Base-by-base conservation (phyloP, 1,139 yeast genomes). In the Starmera stellimalicola region DNA sequence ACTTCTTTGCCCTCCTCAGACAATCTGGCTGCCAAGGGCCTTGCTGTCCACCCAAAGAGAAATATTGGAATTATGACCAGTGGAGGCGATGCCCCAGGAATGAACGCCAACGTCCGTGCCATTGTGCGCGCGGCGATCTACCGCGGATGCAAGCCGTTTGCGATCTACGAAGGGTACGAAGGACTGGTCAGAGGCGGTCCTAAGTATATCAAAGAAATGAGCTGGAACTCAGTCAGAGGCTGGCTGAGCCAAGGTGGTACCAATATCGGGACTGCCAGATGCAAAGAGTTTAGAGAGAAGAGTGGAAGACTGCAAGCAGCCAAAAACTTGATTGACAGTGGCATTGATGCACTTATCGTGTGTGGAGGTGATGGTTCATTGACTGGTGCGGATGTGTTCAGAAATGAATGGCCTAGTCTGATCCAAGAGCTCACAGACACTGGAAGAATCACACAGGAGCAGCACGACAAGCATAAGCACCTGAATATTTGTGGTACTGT, bases 341-440 rank as follows among this genome's bases (percentile, higher is more conserved):
- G 97, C 40, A 88, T 91, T 43, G 97, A 91, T 55, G 97, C 95
- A 1, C 68, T 91, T 45, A 78, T 91, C 48, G 96, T 91, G n/a
- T 85, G 96, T 62, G 98, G 98, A 52, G 98, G 98, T 62, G 98
- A 91, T 55, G 98, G 98, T 36, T 87, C 97, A 1, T 68, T 91
- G 45, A 91, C 98, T 2, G 98, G 98, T 48, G 98, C 98, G 11
- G 97, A 91, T 56, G 65, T 82, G 41, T 87, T 91, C 65, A 76
- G 98, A 56, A 60, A 75, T 23, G 97, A 91, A 60, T 91, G 98
- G 98, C 95, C 95, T 5, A 70, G 82, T 14, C 70, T 91, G 47
- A 63, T 88, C 33, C 58, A 70, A 25, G 96, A 91, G 57, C 70
- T 91, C 43, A 63, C 69, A 29, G 62, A 62, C 2, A 66, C 59